These are phyloP conservation scores for Coemansia sp. DNA, from an alignment of 192 early-diverging fungal genomes.

Conservation along the genomic window DNA sequence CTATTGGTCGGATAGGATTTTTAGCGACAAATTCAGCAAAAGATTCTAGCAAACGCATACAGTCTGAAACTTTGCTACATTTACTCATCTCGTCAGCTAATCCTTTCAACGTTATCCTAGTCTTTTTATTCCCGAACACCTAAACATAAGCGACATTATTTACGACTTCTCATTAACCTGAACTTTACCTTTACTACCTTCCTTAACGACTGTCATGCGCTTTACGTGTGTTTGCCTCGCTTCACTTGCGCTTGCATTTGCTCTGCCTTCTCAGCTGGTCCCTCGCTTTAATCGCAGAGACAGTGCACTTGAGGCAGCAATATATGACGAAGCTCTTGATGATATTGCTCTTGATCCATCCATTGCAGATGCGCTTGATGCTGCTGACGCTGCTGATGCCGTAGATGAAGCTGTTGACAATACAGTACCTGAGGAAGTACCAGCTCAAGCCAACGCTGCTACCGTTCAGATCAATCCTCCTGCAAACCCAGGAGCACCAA, in stretches of 20 bases:
- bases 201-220: slow-evolving; percentile 14
- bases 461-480: neutral
- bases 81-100: too few species aligned
- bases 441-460: neutral
- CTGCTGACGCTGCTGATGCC: slow-evolving; percentile 7
- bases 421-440: neutral
- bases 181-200: neutral
- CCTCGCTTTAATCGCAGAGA: slow-evolving; percentile 13
- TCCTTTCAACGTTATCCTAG: neutral
- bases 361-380: slow-evolving; percentile 17
- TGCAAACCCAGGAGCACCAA: slow-evolving; percentile 4
- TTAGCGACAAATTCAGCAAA: too few species aligned
- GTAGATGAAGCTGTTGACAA: neutral
- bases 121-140: neutral
- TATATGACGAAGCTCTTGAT: slow-evolving; percentile 27
- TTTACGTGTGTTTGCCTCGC: slow-evolving; percentile 26
- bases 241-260: slow-evolving; percentile 19
- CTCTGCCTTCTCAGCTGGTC: slow-evolving; percentile 20
- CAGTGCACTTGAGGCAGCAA: slow-evolving; percentile 18
- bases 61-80: too few species aligned
- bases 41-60: too few species aligned
- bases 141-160: too few species aligned
- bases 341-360: slow-evolving; percentile 26
- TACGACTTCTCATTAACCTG: too few species aligned
- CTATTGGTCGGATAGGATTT: too few species aligned